Percentiles rank a stretch among this genome's conserved stretches.
These are phyloP conservation scores for Gracilaria gracilis DNA, from an alignment of 23 red algal species.

Conservation along the genomic window DNA sequence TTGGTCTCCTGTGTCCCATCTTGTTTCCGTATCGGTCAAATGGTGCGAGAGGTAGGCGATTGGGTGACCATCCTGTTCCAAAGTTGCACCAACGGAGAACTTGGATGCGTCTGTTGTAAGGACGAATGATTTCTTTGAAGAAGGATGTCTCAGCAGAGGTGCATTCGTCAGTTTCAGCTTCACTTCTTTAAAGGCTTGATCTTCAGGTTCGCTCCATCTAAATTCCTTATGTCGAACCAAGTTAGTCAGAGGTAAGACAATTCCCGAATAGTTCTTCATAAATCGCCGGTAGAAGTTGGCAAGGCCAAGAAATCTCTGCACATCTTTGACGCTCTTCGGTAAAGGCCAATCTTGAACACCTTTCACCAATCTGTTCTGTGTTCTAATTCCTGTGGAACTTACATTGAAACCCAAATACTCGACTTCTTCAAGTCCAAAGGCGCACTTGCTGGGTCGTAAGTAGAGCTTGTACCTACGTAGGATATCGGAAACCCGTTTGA, in stretches of 20 bases:
- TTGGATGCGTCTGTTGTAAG: slow-evolving; percentile 22
- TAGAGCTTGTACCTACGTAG: slow-evolving; percentile 25
- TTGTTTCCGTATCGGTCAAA: not conserved
- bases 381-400: not conserved
- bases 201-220: not conserved
- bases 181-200: not conserved
- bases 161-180: not conserved
- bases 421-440: not conserved
- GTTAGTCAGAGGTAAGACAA: not conserved
- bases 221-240: slow-evolving; percentile 2
- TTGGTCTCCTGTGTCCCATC: slow-evolving; percentile 15
- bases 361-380: slow-evolving; percentile 23
- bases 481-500: not conserved
- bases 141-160: slow-evolving; percentile 3
- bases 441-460: not conserved
- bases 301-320: slow-evolving; percentile 35
- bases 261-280: slow-evolving; percentile 12
- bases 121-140: not conserved
- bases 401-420: slow-evolving; percentile 22
- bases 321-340: not conserved
- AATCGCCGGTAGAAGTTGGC: slow-evolving; percentile 11
- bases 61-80: slow-evolving; percentile 18
- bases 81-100: not conserved
- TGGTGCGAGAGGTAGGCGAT: slow-evolving; percentile 18
- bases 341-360: slow-evolving; percentile 15